phyloP scores from a whole-genome alignment of 768 basidiomycete species.

The Pleurotus citrinopileatus region DNA sequence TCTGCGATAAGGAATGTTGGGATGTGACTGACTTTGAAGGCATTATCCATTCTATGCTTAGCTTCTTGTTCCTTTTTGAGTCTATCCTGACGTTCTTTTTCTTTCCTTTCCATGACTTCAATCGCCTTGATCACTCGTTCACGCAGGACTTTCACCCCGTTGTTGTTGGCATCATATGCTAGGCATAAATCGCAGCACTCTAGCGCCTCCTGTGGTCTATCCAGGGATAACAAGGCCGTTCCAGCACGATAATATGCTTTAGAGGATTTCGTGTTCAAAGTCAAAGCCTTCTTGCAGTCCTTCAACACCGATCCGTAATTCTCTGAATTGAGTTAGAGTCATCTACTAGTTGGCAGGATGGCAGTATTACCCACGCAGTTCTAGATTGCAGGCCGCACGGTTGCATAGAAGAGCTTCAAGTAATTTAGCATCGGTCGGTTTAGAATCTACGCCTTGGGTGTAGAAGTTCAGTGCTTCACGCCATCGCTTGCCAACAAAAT shows the following conservation, averaged over 20 bases:
- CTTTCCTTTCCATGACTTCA: slow-evolving; percentile 47
- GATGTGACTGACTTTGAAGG: slow-evolving; percentile 55
- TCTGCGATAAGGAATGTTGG: not conserved
- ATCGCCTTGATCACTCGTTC: slow-evolving; percentile 45
- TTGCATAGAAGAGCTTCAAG: slow-evolving; percentile 78
- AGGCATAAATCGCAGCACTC: slow-evolving; percentile 80
- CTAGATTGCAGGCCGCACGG: slow-evolving; percentile 91
- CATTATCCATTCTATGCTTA: slow-evolving; percentile 49
- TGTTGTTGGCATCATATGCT: slow-evolving; percentile 54
- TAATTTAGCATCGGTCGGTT: slow-evolving; percentile 60
- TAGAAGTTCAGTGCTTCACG: slow-evolving; percentile 91
- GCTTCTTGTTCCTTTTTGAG: slow-evolving; percentile 49
- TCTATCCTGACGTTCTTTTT: slow-evolving; percentile 46
- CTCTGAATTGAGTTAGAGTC: slow-evolving; percentile 43
- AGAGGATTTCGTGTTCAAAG: slow-evolving; percentile 57
- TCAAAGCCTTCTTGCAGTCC: slow-evolving; percentile 77
- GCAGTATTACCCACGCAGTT: slow-evolving; percentile 56
- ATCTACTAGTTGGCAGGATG: not conserved
- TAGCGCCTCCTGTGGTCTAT: slow-evolving; percentile 73
- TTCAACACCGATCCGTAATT: slow-evolving; percentile 86
- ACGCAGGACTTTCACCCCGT: slow-evolving; percentile 46
- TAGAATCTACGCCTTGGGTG: slow-evolving; percentile 83
- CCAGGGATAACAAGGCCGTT: slow-evolving; percentile 70
- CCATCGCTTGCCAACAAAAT: slow-evolving; percentile 83
- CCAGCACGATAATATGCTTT: slow-evolving; percentile 91